These are phyloP conservation scores for Amborella trichopoda DNA, from an alignment of 164 flowering plant genomes.

Conservation along the genomic window DNA sequence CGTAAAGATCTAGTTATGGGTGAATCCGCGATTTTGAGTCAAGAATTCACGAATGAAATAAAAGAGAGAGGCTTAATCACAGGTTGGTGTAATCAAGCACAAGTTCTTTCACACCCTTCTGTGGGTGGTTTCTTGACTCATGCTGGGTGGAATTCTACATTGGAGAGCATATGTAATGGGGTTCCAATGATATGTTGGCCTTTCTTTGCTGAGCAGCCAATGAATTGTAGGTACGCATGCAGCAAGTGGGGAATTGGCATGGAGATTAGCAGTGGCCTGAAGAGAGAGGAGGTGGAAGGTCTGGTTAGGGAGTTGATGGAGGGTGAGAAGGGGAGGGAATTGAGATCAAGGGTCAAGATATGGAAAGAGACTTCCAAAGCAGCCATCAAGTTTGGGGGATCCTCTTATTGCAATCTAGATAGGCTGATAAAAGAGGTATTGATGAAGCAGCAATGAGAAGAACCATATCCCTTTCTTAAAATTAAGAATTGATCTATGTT, in stretches of 20 bases:
- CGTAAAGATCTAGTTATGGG: conserved; percentile 40
- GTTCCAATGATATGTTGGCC: conserved; percentile 27
- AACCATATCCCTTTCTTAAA: too few species aligned
- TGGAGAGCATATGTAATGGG: conserved; percentile 15
- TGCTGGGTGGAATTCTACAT: conserved; percentile 25
- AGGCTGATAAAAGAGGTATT: conserved; percentile 13
- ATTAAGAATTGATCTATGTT: too few species aligned
- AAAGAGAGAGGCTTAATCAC: conserved; percentile 4
- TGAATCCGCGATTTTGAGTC: conserved; percentile 4
- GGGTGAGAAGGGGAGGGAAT: conserved; percentile 19
- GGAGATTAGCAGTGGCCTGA: conserved; percentile 12
- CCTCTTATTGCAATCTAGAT: conserved; percentile 12
- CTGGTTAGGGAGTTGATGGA: conserved; percentile 18
- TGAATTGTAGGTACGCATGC: conserved; percentile 12
- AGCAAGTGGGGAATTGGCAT: conserved; percentile 17
- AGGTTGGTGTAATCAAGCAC: conserved; percentile 28
- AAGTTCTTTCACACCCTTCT: conserved; percentile 25
- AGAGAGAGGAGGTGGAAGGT: conserved; percentile 16
- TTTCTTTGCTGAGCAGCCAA: conserved; percentile 18
- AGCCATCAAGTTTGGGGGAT: conserved; percentile 9
- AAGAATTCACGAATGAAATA: conserved; percentile 5
- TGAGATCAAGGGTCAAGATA: conserved; percentile 14
- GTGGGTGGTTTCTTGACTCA: conserved; percentile 26
- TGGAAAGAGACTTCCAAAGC: conserved; percentile 11
- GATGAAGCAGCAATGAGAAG: too few species aligned